Evolutionary conservation across 2,329 filamentous ascomycete genomes (phyloP), one percentile per base, ranked within the genome.

Genomic region (Cordyceps pruinosa): DNA sequence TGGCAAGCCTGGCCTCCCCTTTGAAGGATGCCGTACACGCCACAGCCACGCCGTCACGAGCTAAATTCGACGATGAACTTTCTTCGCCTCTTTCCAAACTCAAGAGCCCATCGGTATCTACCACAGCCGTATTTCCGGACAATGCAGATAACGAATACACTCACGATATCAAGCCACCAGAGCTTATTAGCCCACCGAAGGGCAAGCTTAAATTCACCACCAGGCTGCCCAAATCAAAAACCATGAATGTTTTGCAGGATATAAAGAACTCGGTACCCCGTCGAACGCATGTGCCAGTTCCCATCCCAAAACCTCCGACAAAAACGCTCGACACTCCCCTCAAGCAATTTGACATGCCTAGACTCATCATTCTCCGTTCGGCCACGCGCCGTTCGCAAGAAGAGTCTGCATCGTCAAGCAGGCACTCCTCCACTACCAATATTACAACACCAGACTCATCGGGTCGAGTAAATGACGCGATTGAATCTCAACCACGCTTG

Each of bases 181-280:
- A 49, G 19, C 35, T 13, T 41, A 15, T 5, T 35, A 26, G 34
- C 26, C 26, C 32, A 8, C 35, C 17, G 32, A 35, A 23, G 34
- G 25, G 7, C 28, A 12, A 23, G 47, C 6, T n/a, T 41, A 12
- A 67, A 62, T 48, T 55, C 8, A 9, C 25, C 10, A 49, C 49
- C 15, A 70, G 65, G 30, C 59, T 79, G 1, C 73, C 77, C 8
- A 78, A 70, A 57, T 78, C 77, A 6, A 69, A 70, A 26, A 79
- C 78, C 1, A 66, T 79, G 61, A 72, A 62, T 25, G 72, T 76
- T 1, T 63, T 81, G 12, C 74, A 75, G 7, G 77, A 72, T 12
- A 60, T 81, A 37, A 77, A 75, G 6, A 69, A 72, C 3, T 75
- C 77, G 1, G 69, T 79, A 2, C 77, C 77, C 0, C 70, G 72